Conservation (phyloP, 176 grass and related monocot genomes). For the Zea luxurians region DNA sequence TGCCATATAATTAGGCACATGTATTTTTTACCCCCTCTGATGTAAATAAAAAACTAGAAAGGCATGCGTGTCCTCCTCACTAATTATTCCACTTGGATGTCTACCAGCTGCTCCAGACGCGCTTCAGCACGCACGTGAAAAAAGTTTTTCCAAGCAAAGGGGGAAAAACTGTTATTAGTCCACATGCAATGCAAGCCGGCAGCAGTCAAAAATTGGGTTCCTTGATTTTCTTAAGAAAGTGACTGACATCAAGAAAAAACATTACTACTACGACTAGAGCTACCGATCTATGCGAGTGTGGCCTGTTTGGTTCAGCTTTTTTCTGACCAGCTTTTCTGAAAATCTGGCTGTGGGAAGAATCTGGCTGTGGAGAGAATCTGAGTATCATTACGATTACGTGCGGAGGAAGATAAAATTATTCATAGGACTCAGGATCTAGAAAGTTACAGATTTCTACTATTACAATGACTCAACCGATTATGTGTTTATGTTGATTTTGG, state of each 20-base stretch:
- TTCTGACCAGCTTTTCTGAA: too few species aligned
- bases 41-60: not conserved
- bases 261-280: not conserved
- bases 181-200: not conserved
- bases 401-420: too few species aligned
- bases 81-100: not conserved
- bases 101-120: not conserved
- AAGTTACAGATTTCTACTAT: too few species aligned
- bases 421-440: too few species aligned
- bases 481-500: too few species aligned
- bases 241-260: not conserved
- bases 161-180: not conserved
- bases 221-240: constrained; percentile 6
- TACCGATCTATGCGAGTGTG: constrained; percentile 21
- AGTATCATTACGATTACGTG: too few species aligned
- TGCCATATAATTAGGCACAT: not conserved
- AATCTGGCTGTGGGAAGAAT: too few species aligned
- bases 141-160: not conserved
- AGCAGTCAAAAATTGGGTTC: not conserved
- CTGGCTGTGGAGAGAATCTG: too few species aligned
- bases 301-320: too few species aligned
- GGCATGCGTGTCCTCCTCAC: too few species aligned
- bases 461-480: too few species aligned
- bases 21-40: too few species aligned
- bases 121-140: not conserved